phyloP scores from a whole-genome alignment of 2,329 filamentous ascomycete genomes.

The Myrmaecium sp. region DNA sequence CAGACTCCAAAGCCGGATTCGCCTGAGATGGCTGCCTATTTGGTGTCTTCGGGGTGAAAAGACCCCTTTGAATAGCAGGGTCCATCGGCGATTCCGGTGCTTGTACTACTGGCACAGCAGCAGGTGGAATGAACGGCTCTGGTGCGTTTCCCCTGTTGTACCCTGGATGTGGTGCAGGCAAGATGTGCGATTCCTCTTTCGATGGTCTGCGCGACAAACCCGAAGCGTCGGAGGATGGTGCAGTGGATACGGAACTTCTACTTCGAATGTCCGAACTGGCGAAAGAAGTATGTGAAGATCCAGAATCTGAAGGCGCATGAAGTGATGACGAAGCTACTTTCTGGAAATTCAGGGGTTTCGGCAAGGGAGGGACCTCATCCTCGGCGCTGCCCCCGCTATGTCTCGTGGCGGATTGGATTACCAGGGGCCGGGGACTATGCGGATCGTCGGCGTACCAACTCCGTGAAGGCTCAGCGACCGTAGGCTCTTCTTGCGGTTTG shows the following conservation, averaged over 20 bases:
- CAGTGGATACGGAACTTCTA: slow-evolving; percentile 21
- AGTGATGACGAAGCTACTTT: slow-evolving; percentile 11
- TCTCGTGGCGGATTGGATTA: slow-evolving; percentile 9
- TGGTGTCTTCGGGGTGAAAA: slow-evolving; percentile 9
- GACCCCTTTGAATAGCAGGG: slow-evolving; percentile 21
- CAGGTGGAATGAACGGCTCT: slow-evolving; percentile 8
- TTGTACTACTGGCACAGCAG: slow-evolving; percentile 8
- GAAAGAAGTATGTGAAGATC: slow-evolving; percentile 21
- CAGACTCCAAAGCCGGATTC: neutral
- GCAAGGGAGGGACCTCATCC: slow-evolving; percentile 9
- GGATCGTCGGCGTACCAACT: neutral
- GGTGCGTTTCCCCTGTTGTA: slow-evolving; percentile 10
- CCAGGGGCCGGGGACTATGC: slow-evolving; percentile 5
- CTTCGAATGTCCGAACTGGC: slow-evolving; percentile 17
- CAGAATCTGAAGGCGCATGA: slow-evolving; percentile 22
- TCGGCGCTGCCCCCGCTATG: slow-evolving; percentile 4
- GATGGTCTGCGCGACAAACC: slow-evolving; percentile 15
- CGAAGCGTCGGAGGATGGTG: slow-evolving; percentile 17
- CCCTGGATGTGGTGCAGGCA: slow-evolving; percentile 4
- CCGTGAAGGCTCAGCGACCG: neutral
- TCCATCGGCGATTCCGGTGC: slow-evolving; percentile 22
- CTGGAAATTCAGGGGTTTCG: slow-evolving; percentile 9
- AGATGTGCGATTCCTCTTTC: slow-evolving; percentile 7
- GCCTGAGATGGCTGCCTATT: slow-evolving; percentile 1
- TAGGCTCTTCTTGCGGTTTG: slow-evolving; percentile 3